phyloP scores from a whole-genome alignment of 2,329 filamentous ascomycete species.

The Alternaria infectoria region DNA sequence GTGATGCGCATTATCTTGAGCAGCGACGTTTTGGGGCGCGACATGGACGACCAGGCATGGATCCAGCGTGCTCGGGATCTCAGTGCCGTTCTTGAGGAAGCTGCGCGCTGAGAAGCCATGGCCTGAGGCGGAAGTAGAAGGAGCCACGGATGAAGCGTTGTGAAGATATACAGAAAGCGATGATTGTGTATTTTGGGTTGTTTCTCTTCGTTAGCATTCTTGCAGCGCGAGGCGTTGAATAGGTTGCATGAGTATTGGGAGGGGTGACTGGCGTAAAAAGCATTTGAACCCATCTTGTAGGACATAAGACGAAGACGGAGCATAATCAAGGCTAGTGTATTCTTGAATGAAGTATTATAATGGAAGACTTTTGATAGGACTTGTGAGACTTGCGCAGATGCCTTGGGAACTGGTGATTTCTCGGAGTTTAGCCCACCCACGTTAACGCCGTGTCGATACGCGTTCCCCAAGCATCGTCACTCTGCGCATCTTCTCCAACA shows the following conservation, averaged over 20 bases:
- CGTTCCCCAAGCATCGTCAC: conserved; percentile 2
- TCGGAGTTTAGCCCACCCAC: not conserved
- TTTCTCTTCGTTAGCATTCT: conserved; percentile 22
- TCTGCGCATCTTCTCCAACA: not conserved
- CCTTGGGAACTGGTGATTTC: not conserved
- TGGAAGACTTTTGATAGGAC: not conserved
- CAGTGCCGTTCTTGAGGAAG: conserved; percentile 36
- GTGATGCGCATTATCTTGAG: conserved; percentile 52
- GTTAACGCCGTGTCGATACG: conserved; percentile 1
- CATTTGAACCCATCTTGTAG: conserved; percentile 17
- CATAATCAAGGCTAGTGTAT: conserved; percentile 7
- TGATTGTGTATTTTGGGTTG: conserved; percentile 18
- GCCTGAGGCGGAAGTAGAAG: not conserved
- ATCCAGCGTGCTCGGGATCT: conserved; percentile 36
- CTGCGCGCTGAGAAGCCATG: conserved; percentile 25
- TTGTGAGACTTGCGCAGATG: not conserved
- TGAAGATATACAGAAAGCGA: conserved; percentile 9
- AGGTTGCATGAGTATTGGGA: conserved; percentile 25
- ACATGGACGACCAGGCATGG: conserved; percentile 46
- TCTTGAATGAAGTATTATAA: conserved; percentile 18
- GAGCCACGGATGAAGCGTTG: not conserved
- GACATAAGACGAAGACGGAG: conserved; percentile 10
- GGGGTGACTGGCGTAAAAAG: conserved; percentile 26
- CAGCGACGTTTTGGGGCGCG: conserved; percentile 47
- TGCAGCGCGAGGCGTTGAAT: conserved; percentile 40